A percentile compares a stretch with the other conserved stretches of the same genome.
These are phyloP conservation scores for Trichosporon coremiiforme DNA, from an alignment of 1,284 basidiomycete species.

Conservation along the genomic window DNA sequence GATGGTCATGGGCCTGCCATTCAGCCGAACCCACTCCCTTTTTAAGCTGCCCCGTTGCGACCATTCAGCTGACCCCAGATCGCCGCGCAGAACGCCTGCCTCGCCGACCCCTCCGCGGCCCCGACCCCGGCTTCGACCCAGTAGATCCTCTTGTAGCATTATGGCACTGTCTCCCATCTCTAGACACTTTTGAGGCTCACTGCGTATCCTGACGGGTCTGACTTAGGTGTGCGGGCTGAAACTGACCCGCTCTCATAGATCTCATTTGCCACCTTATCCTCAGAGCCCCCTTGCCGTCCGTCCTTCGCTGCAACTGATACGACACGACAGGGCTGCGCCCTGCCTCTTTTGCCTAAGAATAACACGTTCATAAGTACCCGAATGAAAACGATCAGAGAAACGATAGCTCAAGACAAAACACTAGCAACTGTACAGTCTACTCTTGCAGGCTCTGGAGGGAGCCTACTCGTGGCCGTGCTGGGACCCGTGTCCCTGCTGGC, in stretches of 20 bases:
- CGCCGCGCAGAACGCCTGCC: slow-evolving; percentile 4
- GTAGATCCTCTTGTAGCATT: slow-evolving; percentile 12
- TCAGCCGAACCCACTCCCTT: no score
- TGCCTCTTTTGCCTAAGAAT: not conserved
- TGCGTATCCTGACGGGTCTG: no score
- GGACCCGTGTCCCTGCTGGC: slow-evolving; percentile 19
- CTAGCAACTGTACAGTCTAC: slow-evolving; percentile 7
- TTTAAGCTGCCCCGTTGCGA: no score
- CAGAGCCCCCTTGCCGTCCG: no score
- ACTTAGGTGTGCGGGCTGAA: no score
- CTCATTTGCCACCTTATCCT: no score
- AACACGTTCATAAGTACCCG: slow-evolving; percentile 12
- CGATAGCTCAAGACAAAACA: not conserved
- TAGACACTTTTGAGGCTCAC: not conserved
- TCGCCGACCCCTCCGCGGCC: slow-evolving; percentile 8
- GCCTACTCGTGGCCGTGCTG: not conserved
- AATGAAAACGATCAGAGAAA: not conserved
- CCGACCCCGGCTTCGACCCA: not conserved
- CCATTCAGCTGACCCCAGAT: slow-evolving; percentile 21
- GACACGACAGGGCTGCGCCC: no score
- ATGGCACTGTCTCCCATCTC: slow-evolving; percentile 16
- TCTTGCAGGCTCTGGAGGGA: not conserved
- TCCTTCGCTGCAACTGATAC: no score
- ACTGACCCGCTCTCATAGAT: no score
- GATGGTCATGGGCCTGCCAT: no score